Evolutionary conservation across 768 basidiomycete species (phyloP).

Genomic region (Lactarius sanguifluus): DNA sequence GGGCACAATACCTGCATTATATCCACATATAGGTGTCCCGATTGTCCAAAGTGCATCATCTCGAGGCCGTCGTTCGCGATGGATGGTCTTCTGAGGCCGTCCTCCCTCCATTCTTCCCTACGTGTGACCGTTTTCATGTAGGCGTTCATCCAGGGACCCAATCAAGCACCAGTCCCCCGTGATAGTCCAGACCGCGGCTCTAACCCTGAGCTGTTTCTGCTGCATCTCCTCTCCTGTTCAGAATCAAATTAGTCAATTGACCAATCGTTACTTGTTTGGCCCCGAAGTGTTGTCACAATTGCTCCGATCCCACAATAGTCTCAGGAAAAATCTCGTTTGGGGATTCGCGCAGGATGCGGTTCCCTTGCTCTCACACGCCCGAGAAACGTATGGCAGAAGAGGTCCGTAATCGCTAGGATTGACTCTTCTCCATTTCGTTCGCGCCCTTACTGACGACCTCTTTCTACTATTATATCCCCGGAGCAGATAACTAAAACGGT

Average conservation of each 20-base stretch:
- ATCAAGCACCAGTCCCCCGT: background rate
- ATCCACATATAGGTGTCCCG: background rate
- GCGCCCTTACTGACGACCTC: background rate
- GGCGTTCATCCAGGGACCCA: background rate
- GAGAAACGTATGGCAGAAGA: background rate
- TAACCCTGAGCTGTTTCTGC: background rate
- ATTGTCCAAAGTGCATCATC: background rate
- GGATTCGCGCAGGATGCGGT: too few species aligned
- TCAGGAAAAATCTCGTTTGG: background rate
- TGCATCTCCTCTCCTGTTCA: background rate
- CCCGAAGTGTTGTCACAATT: background rate
- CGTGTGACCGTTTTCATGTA: background rate
- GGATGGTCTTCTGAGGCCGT: background rate
- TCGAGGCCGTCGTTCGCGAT: background rate
- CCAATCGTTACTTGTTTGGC: background rate
- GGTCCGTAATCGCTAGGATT: background rate
- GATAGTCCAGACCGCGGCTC: background rate
- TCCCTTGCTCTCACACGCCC: too few species aligned
- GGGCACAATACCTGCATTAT: background rate
- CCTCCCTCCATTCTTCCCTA: background rate
- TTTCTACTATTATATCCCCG: background rate
- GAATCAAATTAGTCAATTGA: background rate
- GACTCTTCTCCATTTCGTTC: background rate
- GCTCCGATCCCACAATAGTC: background rate
- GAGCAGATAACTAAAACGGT: too few species aligned